Conservation (phyloP, 2,329 filamentous ascomycete species). For the Chaetomium sp. region DNA sequence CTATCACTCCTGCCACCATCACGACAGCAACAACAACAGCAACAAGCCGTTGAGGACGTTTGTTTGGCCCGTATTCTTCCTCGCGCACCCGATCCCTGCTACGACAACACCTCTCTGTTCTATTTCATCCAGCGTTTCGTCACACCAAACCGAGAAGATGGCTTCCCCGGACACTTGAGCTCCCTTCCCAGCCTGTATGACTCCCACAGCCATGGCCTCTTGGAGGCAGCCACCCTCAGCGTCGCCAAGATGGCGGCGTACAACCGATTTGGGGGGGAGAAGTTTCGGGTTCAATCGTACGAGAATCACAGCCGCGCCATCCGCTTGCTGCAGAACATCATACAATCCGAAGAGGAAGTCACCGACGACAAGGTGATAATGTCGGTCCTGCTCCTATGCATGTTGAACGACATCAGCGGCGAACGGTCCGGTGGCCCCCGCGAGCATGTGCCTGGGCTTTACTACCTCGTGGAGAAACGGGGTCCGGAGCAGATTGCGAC, state of each 20-base stretch:
- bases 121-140: constrained; percentile 43
- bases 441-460: constrained; percentile 41
- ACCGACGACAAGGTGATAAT: constrained; percentile 40
- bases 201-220: constrained; percentile 34
- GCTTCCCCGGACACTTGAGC: constrained; percentile 40
- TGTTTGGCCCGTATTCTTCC: neutral
- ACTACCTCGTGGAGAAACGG: constrained; percentile 40
- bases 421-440: constrained; percentile 37
- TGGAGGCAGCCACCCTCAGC: constrained; percentile 39
- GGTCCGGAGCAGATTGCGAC: constrained; percentile 40
- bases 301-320: constrained; percentile 37
- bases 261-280: constrained; percentile 39
- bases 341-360: constrained; percentile 34
- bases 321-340: constrained; percentile 36
- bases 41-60: neutral
- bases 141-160: constrained; percentile 37
- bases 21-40: neutral
- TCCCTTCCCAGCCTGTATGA: constrained; percentile 40
- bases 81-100: constrained; percentile 27
- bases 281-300: constrained; percentile 37
- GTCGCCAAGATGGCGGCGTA: constrained; percentile 42
- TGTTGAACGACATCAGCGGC: constrained; percentile 37
- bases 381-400: constrained; percentile 40
- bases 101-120: constrained; percentile 39
- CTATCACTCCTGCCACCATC: neutral